Evolutionary conservation across 352 stramenopile genomes (phyloP).

Genomic region (Elongisporangium undulatum): DNA sequence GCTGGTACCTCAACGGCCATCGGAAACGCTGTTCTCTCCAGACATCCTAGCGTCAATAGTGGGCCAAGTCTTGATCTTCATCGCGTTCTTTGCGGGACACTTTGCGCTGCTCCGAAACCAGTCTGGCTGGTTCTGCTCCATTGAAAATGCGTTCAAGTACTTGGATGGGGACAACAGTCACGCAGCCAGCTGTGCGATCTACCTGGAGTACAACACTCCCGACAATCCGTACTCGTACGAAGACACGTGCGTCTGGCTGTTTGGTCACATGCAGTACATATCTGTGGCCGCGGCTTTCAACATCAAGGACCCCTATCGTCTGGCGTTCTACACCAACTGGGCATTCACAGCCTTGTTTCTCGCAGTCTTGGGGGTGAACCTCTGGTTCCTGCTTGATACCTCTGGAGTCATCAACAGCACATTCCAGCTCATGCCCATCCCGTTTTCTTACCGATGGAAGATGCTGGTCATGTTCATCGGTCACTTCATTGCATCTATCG

Average conservation of each 20-base stretch:
- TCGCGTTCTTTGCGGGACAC: conserved; percentile 39
- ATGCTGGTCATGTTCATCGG: conserved; percentile 40
- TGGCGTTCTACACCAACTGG: conserved; percentile 40
- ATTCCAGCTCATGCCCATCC: conserved; percentile 46
- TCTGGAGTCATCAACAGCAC: conserved; percentile 23
- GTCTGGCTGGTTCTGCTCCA: conserved; percentile 40
- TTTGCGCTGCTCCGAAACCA: conserved; percentile 20
- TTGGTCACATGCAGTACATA: conserved; percentile 48
- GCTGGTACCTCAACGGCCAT: conserved; percentile 29
- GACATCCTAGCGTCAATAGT: conserved; percentile 42
- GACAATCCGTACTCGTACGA: conserved; percentile 38
- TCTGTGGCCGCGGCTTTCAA: conserved; percentile 53
- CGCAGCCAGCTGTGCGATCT: conserved; percentile 26
- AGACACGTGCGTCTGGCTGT: conserved; percentile 52
- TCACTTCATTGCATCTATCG: conserved; percentile 15
- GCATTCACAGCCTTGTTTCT: conserved; percentile 26
- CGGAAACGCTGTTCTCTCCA: conserved; percentile 43
- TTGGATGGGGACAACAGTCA: conserved; percentile 13
- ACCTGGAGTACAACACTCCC: conserved; percentile 27
- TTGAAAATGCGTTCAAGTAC: conserved; percentile 23
- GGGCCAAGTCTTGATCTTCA: conserved; percentile 39
- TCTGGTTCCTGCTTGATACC: conserved; percentile 49
- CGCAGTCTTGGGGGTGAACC: conserved; percentile 25
- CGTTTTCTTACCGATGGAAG: conserved; percentile 26
- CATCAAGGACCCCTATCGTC: conserved; percentile 44